Conservation (phyloP, 106 monocot species). For the Phalaenopsis aphrodite region DNA sequence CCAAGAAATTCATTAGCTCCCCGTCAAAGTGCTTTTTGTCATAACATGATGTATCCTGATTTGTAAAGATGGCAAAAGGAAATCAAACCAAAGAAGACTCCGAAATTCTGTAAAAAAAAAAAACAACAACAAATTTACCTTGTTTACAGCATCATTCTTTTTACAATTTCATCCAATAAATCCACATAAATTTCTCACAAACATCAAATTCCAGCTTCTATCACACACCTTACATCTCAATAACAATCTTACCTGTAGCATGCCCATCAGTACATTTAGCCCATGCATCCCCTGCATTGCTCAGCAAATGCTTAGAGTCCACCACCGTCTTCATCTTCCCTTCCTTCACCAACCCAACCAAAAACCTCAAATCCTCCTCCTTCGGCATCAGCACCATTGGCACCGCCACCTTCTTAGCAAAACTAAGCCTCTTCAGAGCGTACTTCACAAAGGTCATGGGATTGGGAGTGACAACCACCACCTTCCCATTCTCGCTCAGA, state of each 20-base stretch:
- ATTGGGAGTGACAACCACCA: slow-evolving; percentile 27
- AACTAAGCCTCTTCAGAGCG: slow-evolving; percentile 13
- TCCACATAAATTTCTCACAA: too few relatives aligned
- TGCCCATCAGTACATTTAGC: slow-evolving; percentile 36
- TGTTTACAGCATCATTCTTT: too few relatives aligned
- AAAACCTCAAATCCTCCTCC: slow-evolving; percentile 23
- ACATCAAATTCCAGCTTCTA: too few relatives aligned
- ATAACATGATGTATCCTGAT: too few relatives aligned
- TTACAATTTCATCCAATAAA: too few relatives aligned
- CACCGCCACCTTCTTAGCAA: slow-evolving; percentile 22
- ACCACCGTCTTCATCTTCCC: slow-evolving; percentile 41
- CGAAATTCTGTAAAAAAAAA: too few relatives aligned
- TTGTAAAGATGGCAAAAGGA: too few relatives aligned
- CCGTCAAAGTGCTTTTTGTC: too few relatives aligned
- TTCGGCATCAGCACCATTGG: slow-evolving; percentile 8
- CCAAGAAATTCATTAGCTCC: too few relatives aligned
- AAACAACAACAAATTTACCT: too few relatives aligned
- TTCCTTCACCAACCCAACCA: slow-evolving; percentile 29
- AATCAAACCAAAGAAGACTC: too few relatives aligned
- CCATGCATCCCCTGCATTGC: slow-evolving; percentile 33
- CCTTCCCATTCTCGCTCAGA: slow-evolving; percentile 22
- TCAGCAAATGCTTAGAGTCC: slow-evolving; percentile 25
- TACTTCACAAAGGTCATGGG: background rate
- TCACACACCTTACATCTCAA: slow-evolving; percentile 19
- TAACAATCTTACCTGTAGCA: slow-evolving; percentile 40